phyloP scores from a whole-genome alignment of 768 basidiomycete genomes.

The Tulasnella calospora region DNA sequence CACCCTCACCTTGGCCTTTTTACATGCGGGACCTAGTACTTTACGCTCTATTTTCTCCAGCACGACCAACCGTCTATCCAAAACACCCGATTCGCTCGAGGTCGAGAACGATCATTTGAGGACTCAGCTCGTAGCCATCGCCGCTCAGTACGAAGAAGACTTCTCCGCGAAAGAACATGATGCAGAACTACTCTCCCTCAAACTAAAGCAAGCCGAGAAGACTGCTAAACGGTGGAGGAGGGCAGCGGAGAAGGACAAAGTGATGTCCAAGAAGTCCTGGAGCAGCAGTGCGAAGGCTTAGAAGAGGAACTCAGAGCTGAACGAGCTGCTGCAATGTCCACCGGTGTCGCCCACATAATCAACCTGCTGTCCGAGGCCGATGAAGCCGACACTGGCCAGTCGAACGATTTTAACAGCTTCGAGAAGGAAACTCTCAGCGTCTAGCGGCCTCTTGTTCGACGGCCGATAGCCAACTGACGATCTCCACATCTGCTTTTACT shows the following conservation, averaged over 20 bases:
- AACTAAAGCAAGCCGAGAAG: too few species aligned
- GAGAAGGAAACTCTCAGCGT: not conserved
- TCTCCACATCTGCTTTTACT: not conserved
- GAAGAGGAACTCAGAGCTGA: not conserved
- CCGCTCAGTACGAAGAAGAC: too few species aligned
- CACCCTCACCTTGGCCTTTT: too few species aligned
- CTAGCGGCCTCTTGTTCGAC: not conserved
- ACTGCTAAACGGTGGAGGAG: too few species aligned
- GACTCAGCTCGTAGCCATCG: too few species aligned
- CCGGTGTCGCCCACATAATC: not conserved
- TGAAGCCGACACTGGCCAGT: not conserved
- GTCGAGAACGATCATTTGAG: not conserved
- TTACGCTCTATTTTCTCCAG: not conserved
- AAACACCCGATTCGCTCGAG: not conserved
- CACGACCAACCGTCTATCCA: not conserved
- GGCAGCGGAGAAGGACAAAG: too few species aligned
- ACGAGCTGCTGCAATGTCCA: not conserved
- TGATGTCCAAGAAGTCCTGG: not conserved
- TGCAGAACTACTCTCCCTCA: too few species aligned
- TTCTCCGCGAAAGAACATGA: too few species aligned
- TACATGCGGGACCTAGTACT: not conserved
- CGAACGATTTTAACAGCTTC: not conserved
- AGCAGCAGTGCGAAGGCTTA: not conserved
- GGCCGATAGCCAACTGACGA: not conserved
- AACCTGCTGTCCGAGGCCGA: not conserved